Percentiles rank a stretch among this genome's conserved stretches.
Conservation (phyloP, 257 asterid genomes). For the Nicotiana undulata region DNA sequence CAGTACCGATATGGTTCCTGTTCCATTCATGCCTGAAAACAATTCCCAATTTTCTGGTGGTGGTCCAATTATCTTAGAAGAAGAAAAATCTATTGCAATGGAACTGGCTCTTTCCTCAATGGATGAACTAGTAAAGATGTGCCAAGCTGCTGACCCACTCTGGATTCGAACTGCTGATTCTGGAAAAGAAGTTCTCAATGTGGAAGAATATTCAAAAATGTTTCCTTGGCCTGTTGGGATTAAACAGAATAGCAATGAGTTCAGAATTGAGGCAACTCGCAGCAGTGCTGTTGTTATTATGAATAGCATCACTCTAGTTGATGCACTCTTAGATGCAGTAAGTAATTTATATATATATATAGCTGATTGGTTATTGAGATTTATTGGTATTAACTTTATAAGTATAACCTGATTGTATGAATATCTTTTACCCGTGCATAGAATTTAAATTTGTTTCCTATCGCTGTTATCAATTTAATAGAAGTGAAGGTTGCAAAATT, state of each 20-base stretch:
- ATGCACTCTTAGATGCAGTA: slow-evolving; percentile 86
- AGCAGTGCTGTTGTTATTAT: slow-evolving; percentile 71
- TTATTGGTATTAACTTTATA: background rate
- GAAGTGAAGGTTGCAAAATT: background rate
- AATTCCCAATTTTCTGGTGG: slow-evolving; percentile 37
- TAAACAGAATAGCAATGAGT: slow-evolving; percentile 27
- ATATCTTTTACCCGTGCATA: background rate
- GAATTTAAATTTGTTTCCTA: background rate
- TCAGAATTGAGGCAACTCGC: slow-evolving; percentile 65
- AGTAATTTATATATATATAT: too few species aligned
- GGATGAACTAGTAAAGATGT: slow-evolving; percentile 64
- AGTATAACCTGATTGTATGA: background rate
- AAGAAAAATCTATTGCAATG: slow-evolving; percentile 61
- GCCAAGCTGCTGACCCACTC: slow-evolving; percentile 55
- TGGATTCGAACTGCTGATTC: slow-evolving; percentile 36
- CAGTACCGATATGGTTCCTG: slow-evolving; percentile 34
- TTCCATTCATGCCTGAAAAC: slow-evolving; percentile 49
- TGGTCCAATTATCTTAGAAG: slow-evolving; percentile 51
- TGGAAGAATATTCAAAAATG: slow-evolving; percentile 57
- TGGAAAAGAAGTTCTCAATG: slow-evolving; percentile 37
- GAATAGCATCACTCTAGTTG: slow-evolving; percentile 88
- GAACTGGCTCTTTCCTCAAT: slow-evolving; percentile 60
- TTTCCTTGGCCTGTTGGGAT: slow-evolving; percentile 55
- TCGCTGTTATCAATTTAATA: background rate
- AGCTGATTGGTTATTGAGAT: background rate